Percentiles rank a stretch among this genome's conserved stretches.
Conservation (phyloP, 2,329 filamentous ascomycete genomes). For the Aspergillus quadricinctus region DNA sequence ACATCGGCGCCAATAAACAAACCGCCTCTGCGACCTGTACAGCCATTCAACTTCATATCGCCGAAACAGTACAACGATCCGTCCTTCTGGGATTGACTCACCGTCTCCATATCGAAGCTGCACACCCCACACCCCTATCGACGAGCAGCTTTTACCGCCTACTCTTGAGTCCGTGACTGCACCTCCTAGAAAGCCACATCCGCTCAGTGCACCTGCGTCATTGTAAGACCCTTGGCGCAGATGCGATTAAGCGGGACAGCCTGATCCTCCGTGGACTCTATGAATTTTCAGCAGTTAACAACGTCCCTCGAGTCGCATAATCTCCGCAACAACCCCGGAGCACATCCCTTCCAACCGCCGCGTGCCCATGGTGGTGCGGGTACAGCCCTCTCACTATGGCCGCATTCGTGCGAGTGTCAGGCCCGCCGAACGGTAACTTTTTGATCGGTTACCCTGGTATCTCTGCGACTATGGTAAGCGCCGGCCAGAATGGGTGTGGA, state of each 20-base stretch:
- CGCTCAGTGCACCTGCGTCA: slow-evolving; percentile 12
- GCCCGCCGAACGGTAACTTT: slow-evolving; percentile 94
- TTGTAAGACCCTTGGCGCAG: slow-evolving; percentile 12
- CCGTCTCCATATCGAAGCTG: neutral
- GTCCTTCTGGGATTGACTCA: neutral
- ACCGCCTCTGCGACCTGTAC: slow-evolving; percentile 1
- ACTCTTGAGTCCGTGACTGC: neutral
- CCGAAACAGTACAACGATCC: neutral
- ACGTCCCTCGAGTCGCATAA: slow-evolving; percentile 21
- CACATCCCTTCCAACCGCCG: slow-evolving; percentile 23
- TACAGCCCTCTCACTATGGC: slow-evolving; percentile 50
- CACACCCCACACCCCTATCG: neutral
- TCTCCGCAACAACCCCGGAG: slow-evolving; percentile 23
- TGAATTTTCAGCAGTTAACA: slow-evolving; percentile 21
- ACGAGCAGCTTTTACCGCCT: slow-evolving; percentile 1
- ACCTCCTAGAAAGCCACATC: slow-evolving; percentile 3
- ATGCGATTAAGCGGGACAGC: slow-evolving; percentile 6
- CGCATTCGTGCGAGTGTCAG: slow-evolving; percentile 91
- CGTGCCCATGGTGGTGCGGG: slow-evolving; percentile 40
- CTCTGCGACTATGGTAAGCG: slow-evolving; percentile 87
- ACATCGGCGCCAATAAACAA: slow-evolving; percentile 7
- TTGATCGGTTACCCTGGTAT: slow-evolving; percentile 97
- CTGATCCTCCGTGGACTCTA: slow-evolving; percentile 16
- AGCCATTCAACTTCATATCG: neutral
- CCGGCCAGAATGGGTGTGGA: slow-evolving; percentile 1